These are phyloP conservation scores for Hypoxylon sp. DNA, from an alignment of 2,329 filamentous ascomycete species.

Conservation along the genomic window DNA sequence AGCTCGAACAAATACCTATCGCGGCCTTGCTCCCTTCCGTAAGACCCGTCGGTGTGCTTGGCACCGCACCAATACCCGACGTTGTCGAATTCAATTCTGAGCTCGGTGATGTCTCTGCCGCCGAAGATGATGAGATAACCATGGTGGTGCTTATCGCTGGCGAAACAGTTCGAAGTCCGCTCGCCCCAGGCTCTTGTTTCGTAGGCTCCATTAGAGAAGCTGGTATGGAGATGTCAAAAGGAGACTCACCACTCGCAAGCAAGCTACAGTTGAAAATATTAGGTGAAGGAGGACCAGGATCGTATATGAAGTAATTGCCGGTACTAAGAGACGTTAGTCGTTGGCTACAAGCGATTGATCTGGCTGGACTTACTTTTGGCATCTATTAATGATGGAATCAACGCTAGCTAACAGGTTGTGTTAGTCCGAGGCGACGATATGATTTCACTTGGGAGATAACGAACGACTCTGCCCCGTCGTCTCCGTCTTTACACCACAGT, in stretches of 20 bases:
- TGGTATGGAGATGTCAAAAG: neutral
- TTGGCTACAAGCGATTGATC: neutral
- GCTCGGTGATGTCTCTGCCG: conserved; percentile 19
- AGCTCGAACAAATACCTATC: conserved; percentile 59
- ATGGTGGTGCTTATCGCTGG: conserved; percentile 16
- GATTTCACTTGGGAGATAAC: conserved; percentile 43
- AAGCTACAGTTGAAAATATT: conserved; percentile 20
- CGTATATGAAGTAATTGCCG: conserved; percentile 48
- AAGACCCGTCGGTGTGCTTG: conserved; percentile 45
- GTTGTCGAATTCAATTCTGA: conserved; percentile 39
- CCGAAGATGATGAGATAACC: conserved; percentile 14
- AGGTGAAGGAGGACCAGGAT: conserved; percentile 44
- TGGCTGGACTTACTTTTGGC: conserved; percentile 60
- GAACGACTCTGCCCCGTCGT: conserved; percentile 59
- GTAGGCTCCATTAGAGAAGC: conserved; percentile 8
- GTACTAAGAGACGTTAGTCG: conserved; percentile 43
- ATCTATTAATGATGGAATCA: conserved; percentile 64
- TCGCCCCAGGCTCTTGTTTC: neutral
- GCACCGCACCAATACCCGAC: conserved; percentile 38
- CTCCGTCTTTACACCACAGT: conserved; percentile 62
- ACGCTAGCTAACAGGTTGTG: conserved; percentile 59
- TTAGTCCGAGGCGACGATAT: conserved; percentile 23
- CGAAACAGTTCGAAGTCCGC: conserved; percentile 1
- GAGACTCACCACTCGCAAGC: conserved; percentile 24
- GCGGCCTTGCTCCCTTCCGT: conserved; percentile 60